These are phyloP conservation scores for Cutaneotrichosporon sp. DNA, from an alignment of 1,284 basidiomycete genomes.

Conservation along the genomic window DNA sequence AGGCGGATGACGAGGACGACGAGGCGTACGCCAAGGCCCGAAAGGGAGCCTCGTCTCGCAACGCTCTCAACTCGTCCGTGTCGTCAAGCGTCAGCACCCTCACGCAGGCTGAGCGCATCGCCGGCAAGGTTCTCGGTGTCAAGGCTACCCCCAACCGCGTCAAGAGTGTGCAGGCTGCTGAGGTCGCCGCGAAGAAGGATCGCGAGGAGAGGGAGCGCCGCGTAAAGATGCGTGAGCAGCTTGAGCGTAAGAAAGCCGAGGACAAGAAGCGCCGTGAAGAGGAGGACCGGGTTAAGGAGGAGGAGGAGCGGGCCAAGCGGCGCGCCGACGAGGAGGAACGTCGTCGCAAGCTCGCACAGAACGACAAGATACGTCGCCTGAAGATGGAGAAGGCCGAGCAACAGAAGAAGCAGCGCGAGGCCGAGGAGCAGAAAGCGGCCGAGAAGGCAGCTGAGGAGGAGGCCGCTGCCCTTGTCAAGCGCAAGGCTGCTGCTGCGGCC, in stretches of 20 bases:
- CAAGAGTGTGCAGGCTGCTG: slow-evolving; percentile 76
- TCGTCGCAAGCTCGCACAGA: slow-evolving; percentile 53
- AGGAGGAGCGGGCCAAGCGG: slow-evolving; percentile 54
- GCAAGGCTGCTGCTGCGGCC: slow-evolving; percentile 45
- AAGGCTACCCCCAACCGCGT: slow-evolving; percentile 56
- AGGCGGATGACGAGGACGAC: slow-evolving; percentile 14
- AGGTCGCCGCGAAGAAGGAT: slow-evolving; percentile 84
- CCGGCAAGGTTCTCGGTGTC: slow-evolving; percentile 46
- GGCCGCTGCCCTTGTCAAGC: slow-evolving; percentile 52
- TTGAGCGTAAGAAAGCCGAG: slow-evolving; percentile 71
- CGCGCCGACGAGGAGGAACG: slow-evolving; percentile 65
- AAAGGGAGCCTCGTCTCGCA: not conserved
- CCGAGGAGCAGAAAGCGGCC: slow-evolving; percentile 29
- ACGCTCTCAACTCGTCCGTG: slow-evolving; percentile 9
- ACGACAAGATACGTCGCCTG: slow-evolving; percentile 50
- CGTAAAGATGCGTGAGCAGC: slow-evolving; percentile 67
- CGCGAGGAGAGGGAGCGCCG: slow-evolving; percentile 81
- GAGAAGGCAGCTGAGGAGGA: slow-evolving; percentile 21
- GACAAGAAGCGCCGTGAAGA: slow-evolving; percentile 72
- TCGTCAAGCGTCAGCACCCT: slow-evolving; percentile 24
- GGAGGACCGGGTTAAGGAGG: slow-evolving; percentile 63
- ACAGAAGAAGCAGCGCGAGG: slow-evolving; percentile 33
- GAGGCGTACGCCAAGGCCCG: not conserved
- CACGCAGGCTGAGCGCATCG: slow-evolving; percentile 44
- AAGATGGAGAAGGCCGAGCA: slow-evolving; percentile 39